Base-by-base conservation (phyloP, 164 flowering plant species). In the Pachysandra terminalis region DNA sequence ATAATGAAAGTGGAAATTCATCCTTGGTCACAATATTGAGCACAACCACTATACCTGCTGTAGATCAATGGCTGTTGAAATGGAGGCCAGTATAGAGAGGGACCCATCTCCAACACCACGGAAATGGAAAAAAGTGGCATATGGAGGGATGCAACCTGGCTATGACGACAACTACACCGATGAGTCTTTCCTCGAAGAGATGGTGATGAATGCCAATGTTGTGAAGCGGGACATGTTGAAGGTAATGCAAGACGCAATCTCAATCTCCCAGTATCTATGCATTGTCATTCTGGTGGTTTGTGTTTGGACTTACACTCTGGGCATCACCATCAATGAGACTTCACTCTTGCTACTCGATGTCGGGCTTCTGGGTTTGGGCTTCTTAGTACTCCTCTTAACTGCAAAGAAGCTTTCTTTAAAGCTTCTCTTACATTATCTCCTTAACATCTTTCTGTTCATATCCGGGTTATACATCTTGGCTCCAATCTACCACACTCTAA, bases 111-210 rank as follows among this genome's bases (percentile, higher is more conserved):
- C 80, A 23, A 59, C 76, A 27, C 73, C 59, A 59, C 79, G 71
- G 19, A 88, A 72, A 81, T 96, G 99, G 99, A 86, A 88, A 59
- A 93, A 96, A 79, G 91, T 96, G 60, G 99, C 97, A n/a, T 96
- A 93, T 76, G 98, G 98, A 67, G 99, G 99, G 19, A 96, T 90
- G 98, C 99, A 96, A 73, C 90, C 88, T 19, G 99, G 98, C n/a
- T 96, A 79, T 63, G 94, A 85, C 59, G 99, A 96, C 82, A 96
- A 90, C 69, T 82, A 92, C 80, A 88, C 93, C 0, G 97, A 87
- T 26, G 98, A 92, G 54, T 79, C 95, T 13, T 95, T 92, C 75
- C 91, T 95, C 19, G 91, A 84, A 81, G 96, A 81, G 10, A 95
- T 95, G 96, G 93, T 95, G 51, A 92, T 83, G 91, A 95, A 95